Evolutionary conservation across 2,329 filamentous ascomycete genomes (phyloP).

Genomic region (Sclerotinia trifoliorum): DNA sequence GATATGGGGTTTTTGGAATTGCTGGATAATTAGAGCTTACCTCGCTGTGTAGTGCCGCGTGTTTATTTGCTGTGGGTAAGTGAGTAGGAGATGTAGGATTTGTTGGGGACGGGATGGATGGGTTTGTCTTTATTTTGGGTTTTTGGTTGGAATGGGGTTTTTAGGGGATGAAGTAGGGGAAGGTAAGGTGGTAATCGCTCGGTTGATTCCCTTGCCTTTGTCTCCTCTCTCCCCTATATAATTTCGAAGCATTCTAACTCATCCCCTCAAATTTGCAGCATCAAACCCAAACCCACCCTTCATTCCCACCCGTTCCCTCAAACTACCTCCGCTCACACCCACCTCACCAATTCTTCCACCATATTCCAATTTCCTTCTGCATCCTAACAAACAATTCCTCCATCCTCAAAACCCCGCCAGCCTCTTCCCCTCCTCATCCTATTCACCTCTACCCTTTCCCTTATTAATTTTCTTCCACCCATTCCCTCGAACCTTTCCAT

Average conservation of each 20-base stretch:
- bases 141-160: neutral
- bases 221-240: neutral
- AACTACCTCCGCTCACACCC: neutral
- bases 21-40: neutral
- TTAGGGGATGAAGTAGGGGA: neutral
- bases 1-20: too few species aligned
- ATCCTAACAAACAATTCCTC: constrained; percentile 16
- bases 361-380: neutral
- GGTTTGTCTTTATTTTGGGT: neutral
- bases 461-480: too few species aligned
- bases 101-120: neutral
- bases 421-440: too few species aligned
- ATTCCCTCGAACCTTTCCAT: too few species aligned
- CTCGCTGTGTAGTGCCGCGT: neutral
- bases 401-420: constrained; percentile 14
- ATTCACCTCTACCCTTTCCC: too few species aligned
- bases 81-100: neutral
- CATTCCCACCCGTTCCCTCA: neutral
- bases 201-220: neutral
- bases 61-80: neutral
- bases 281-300: neutral
- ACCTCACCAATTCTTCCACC: neutral
- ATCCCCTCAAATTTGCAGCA: neutral
- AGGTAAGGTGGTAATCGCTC: neutral
- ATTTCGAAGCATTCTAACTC: neutral